phyloP scores from a whole-genome alignment of 164 flowering plant species.

The Kalanchoe fedtschenkoi region DNA sequence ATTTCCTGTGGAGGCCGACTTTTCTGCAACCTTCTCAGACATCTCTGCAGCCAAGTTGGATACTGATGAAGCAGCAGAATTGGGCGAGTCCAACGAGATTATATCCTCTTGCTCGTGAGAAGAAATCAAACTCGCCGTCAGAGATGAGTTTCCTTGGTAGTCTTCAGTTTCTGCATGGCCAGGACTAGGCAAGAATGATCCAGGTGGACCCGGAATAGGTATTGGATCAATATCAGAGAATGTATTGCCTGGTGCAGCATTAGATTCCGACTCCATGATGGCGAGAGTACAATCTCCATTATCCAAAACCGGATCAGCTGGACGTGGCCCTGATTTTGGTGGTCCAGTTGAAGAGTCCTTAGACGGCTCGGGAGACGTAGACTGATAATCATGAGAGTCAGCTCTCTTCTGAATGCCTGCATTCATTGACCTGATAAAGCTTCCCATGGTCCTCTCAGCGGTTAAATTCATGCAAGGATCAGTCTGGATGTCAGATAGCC shows the following conservation, averaged over 20 bases:
- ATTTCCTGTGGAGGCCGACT: constrained; percentile 13
- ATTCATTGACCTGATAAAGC: constrained; percentile 12
- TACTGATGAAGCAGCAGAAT: constrained; percentile 46
- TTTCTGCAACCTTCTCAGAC: constrained; percentile 17
- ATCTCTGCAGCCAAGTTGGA: constrained; percentile 27
- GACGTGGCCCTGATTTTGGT: constrained; percentile 11
- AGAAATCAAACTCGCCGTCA: constrained; percentile 35
- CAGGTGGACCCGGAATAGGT: constrained; percentile 74
- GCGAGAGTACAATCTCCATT: constrained; percentile 8
- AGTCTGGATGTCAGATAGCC: constrained; percentile 8
- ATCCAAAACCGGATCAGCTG: constrained; percentile 13
- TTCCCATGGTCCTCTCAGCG: constrained; percentile 2
- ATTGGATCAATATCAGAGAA: constrained; percentile 41
- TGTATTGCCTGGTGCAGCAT: constrained; percentile 22
- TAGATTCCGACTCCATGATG: constrained; percentile 13
- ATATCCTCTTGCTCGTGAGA: constrained; percentile 40
- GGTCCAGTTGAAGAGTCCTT: constrained; percentile 13
- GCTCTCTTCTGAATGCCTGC: constrained; percentile 11
- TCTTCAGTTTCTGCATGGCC: constrained; percentile 47
- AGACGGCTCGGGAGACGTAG: constrained; percentile 14
- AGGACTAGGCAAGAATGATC: constrained; percentile 61
- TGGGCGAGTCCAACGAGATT: constrained; percentile 44
- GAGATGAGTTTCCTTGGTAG: constrained; percentile 50
- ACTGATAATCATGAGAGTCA: constrained; percentile 8
- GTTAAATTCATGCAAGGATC: constrained; percentile 7